These are phyloP conservation scores for Fomitopsis betulina DNA, from an alignment of 1,284 basidiomycete genomes.

Conservation along the genomic window DNA sequence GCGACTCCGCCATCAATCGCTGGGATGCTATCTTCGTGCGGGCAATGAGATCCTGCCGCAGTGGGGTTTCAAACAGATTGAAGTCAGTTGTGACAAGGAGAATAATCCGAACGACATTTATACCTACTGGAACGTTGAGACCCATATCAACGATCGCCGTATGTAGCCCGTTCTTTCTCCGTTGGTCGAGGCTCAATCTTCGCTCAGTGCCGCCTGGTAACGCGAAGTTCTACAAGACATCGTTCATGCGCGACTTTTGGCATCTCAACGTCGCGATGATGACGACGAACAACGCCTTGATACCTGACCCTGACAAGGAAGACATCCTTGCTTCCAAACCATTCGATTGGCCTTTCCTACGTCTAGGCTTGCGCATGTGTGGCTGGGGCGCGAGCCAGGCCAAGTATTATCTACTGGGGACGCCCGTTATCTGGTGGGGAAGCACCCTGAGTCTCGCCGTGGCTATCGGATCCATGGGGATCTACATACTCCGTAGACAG, in stretches of 20 bases:
- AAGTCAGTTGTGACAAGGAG: conserved; percentile 91
- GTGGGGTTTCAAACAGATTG: conserved; percentile 99
- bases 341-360: conserved; percentile 91
- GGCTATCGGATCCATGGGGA: conserved; percentile 47
- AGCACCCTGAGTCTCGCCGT: conserved; percentile 66
- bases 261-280: conserved; percentile 99
- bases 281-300: conserved; percentile 97
- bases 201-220: conserved; percentile 77
- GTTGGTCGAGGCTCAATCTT: neutral
- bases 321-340: conserved; percentile 94
- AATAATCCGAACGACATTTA: conserved; percentile 81
- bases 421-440: conserved; percentile 92
- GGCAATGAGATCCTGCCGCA: conserved; percentile 89
- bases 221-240: conserved; percentile 81
- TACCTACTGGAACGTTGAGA: conserved; percentile 98
- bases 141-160: conserved; percentile 93
- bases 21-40: conserved; percentile 89
- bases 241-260: conserved; percentile 96
- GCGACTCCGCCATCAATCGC: conserved; percentile 74
- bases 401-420: conserved; percentile 95
- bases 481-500: conserved; percentile 84
- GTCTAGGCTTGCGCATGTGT: conserved; percentile 92
- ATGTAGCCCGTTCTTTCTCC: conserved; percentile 31
- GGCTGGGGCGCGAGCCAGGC: conserved; percentile 87
- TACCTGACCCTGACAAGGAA: conserved; percentile 97